These are phyloP conservation scores for Mrakia gelida DNA, from an alignment of 768 basidiomycete species.

Conservation along the genomic window DNA sequence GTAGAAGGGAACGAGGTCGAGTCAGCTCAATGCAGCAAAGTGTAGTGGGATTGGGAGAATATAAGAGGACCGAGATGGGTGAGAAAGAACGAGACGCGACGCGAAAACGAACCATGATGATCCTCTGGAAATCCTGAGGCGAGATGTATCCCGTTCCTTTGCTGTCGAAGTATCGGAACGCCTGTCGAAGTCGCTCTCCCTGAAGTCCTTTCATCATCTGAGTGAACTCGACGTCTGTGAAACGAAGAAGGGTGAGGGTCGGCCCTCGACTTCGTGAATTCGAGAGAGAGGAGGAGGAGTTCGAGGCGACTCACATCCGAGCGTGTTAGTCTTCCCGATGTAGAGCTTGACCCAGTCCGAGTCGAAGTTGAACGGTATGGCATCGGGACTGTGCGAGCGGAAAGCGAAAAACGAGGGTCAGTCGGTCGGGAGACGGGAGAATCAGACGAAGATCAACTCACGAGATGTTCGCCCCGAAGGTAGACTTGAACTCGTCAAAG, in stretches of 20 bases:
- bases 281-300: neutral
- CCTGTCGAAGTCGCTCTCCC: slow-evolving; percentile 93
- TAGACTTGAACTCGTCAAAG: slow-evolving; percentile 90
- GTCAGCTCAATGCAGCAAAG: neutral
- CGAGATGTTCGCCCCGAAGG: slow-evolving; percentile 66
- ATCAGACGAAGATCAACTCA: too few species aligned
- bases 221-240: slow-evolving; percentile 86
- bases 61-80: neutral
- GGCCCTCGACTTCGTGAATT: neutral
- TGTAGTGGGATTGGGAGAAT: neutral
- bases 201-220: slow-evolving; percentile 93
- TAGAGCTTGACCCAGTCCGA: slow-evolving; percentile 96
- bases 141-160: slow-evolving; percentile 90
- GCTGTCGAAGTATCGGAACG: slow-evolving; percentile 84
- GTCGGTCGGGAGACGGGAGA: too few species aligned
- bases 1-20: too few species aligned
- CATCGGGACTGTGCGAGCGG: slow-evolving; percentile 53
- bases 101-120: slow-evolving; percentile 68
- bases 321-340: slow-evolving; percentile 85
- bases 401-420: too few species aligned
- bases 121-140: slow-evolving; percentile 89
- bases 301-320: slow-evolving; percentile 65
- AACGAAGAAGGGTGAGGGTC: neutral
- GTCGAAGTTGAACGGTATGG: slow-evolving; percentile 85
- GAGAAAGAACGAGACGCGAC: neutral